phyloP scores from a whole-genome alignment of 2,329 filamentous ascomycete species.

The Teratosphaeria destructans region DNA sequence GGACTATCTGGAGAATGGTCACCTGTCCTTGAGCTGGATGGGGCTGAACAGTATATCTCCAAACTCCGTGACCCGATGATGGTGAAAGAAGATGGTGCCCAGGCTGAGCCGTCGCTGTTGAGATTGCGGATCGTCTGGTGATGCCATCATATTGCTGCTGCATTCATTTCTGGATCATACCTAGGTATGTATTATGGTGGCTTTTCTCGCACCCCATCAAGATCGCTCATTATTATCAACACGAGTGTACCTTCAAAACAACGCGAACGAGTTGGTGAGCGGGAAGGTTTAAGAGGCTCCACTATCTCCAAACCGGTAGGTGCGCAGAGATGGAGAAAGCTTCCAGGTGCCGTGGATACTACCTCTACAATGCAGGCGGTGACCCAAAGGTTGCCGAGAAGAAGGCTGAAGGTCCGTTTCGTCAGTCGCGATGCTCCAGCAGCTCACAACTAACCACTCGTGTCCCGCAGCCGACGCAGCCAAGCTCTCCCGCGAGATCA shows the following conservation, averaged over 20 bases:
- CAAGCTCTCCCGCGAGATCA: conserved; percentile 55
- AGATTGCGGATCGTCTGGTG: background rate
- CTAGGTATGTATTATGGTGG: background rate
- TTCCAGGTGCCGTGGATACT: conserved; percentile 61
- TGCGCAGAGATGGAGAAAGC: conserved; percentile 3
- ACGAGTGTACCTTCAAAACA: background rate
- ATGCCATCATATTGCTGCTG: background rate
- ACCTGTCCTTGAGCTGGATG: conserved; percentile 5
- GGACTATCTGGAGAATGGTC: background rate
- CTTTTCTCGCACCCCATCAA: background rate
- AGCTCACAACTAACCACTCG: background rate
- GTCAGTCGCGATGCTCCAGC: background rate
- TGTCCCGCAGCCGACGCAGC: conserved; percentile 59
- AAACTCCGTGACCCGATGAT: background rate
- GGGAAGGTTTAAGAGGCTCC: background rate
- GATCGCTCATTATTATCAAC: background rate
- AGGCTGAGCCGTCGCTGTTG: conserved; percentile 3
- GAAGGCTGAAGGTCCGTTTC: conserved; percentile 64
- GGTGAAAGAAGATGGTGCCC: background rate
- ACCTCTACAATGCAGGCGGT: conserved; percentile 81
- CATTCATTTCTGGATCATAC: background rate
- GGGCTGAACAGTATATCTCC: conserved; percentile 1
- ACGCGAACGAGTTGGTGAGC: background rate
- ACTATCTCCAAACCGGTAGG: background rate
- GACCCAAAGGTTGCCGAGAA: conserved; percentile 73